Evolutionary conservation across 352 stramenopile genomes (phyloP).

Genomic region (Phytopythium kandeliae): DNA sequence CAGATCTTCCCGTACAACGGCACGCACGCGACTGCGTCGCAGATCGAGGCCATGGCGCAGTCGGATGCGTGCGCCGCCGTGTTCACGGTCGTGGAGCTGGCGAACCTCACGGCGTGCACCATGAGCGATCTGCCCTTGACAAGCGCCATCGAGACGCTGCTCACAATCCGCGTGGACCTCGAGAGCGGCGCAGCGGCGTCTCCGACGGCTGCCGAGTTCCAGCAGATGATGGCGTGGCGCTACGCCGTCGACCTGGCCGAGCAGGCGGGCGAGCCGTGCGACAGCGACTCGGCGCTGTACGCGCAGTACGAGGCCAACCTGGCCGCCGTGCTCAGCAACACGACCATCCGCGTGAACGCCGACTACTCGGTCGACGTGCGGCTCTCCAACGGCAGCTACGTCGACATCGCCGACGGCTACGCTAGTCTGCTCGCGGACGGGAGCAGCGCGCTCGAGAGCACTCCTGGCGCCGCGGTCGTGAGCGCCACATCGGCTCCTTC

Average conservation of each 20-base stretch:
- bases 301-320: conserved; percentile 37
- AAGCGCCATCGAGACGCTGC: conserved; percentile 41
- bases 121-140: conserved; percentile 46
- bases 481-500: background rate
- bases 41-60: conserved; percentile 45
- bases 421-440: background rate
- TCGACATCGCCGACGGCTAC: conserved; percentile 17
- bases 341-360: conserved; percentile 25
- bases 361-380: conserved; percentile 21
- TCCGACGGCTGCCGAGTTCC: conserved; percentile 25
- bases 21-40: conserved; percentile 30
- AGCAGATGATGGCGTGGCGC: conserved; percentile 39
- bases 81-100: conserved; percentile 46
- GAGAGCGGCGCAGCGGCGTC: conserved; percentile 11
- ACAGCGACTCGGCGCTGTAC: conserved; percentile 36
- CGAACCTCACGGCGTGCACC: conserved; percentile 42
- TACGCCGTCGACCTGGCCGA: conserved; percentile 44
- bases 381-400: conserved; percentile 20
- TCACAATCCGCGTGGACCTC: conserved; percentile 52
- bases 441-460: background rate
- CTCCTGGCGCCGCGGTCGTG: background rate
- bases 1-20: conserved; percentile 59
- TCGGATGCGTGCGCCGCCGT: conserved; percentile 44
- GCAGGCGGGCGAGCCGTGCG: conserved; percentile 26
- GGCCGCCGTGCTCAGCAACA: conserved; percentile 16